Evolutionary conservation across 2,329 filamentous ascomycete genomes (phyloP).

Genomic region (Exophiala lecanii-corni): DNA sequence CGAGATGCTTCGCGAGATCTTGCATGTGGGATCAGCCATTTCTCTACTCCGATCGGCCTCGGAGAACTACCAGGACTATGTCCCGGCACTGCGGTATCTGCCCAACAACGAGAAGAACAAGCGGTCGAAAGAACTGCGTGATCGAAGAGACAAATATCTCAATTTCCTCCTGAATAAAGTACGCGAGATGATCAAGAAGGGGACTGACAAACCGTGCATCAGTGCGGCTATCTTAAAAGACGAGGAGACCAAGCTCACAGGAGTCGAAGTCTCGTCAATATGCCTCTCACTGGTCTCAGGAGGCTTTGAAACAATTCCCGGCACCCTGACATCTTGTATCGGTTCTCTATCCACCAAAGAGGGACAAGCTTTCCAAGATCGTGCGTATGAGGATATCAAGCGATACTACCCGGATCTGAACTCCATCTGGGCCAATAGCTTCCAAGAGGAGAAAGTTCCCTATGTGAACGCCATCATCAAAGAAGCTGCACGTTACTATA

Average conservation of each 20-base stretch:
- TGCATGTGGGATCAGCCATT: constrained; percentile 67
- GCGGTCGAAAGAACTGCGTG: constrained; percentile 55
- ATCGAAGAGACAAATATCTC: constrained; percentile 61
- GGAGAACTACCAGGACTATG: constrained; percentile 76
- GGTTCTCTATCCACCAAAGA: constrained; percentile 60
- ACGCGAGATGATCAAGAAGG: constrained; percentile 52
- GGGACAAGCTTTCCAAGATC: constrained; percentile 63
- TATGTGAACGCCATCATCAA: constrained; percentile 72
- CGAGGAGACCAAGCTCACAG: constrained; percentile 60
- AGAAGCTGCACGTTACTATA: constrained; percentile 69
- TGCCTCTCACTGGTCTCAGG: constrained; percentile 72
- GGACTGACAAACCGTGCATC: constrained; percentile 61
- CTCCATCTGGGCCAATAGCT: constrained; percentile 63
- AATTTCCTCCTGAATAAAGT: constrained; percentile 51
- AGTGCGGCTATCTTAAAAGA: constrained; percentile 62
- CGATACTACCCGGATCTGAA: constrained; percentile 58
- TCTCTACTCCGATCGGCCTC: constrained; percentile 70
- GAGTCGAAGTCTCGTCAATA: constrained; percentile 68
- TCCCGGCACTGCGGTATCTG: constrained; percentile 61
- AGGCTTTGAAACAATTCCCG: constrained; percentile 71
- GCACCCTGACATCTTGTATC: constrained; percentile 67
- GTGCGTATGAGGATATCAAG: constrained; percentile 62
- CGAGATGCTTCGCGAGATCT: constrained; percentile 65
- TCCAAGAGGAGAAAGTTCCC: constrained; percentile 64
- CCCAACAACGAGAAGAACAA: constrained; percentile 51